Base-by-base conservation (phyloP, 1,284 basidiomycete genomes). In the Papiliotrema fonsecae region DNA sequence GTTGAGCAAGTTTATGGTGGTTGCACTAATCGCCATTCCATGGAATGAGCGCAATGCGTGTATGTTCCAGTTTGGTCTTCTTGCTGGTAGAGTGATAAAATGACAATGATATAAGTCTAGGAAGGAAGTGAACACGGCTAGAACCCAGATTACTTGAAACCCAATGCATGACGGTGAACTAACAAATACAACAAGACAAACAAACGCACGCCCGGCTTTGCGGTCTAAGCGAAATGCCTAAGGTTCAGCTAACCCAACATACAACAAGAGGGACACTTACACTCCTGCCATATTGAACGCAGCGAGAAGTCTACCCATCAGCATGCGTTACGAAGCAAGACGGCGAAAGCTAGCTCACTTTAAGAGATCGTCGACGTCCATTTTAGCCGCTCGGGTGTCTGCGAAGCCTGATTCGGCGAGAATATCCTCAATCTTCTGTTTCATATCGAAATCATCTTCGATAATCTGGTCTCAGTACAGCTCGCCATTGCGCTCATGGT, bases 301-400 rank as follows among this genome's bases (percentile, higher is more conserved):
- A 4, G 67, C 67, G 28, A 70, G 47, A 21, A 70, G 39, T 47
- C 65, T 67, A 40, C 16, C 10, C 18, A 25, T 26, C 27, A 42
- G 31, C 14, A 32, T 37, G 42, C 24, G 27, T 28, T 41, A 14
- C 13, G 18, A 11, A 37, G 18, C 24, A 24, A 26, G 11, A 16
- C n/a, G 31, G 10, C 9, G 13, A 35, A 6, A 35, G 35, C 19
- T 25, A 4, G 16, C 47, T 54, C 58, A 85, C 84, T 83, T 84
- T n/a, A 91, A 74, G 37, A 92, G 73, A 66, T 89, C 87, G 61
- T 89, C 84, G 10, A 90, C 81, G 54, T 85, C 84, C 85, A 92
- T 88, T 72, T 88, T 87, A 7, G 86, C 81, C 6, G 87, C 86
- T 47, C 88, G 78, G 51, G 76, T 79, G 55, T 90, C 86, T 6